Evolutionary conservation across 2,329 filamentous ascomycete genomes (phyloP).

Genomic region (Penicillium concentricum): DNA sequence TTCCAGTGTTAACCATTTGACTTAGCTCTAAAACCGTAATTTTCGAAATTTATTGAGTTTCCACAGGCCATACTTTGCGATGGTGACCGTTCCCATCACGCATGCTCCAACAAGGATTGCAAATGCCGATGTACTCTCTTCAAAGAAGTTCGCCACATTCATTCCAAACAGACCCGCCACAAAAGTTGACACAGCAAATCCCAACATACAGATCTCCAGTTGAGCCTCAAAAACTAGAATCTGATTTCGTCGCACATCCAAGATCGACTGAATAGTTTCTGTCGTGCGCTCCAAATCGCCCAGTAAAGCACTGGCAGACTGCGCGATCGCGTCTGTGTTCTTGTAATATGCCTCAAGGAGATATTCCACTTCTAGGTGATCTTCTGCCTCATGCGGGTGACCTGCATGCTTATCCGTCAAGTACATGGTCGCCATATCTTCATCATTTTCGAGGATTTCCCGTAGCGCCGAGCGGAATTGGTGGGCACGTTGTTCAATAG

Average conservation of each 20-base stretch:
- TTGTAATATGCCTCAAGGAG: conserved; percentile 40
- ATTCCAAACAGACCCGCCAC: conserved; percentile 39
- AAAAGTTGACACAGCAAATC: conserved; percentile 36
- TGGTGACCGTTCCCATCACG: conserved; percentile 20
- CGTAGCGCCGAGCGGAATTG: conserved; percentile 35
- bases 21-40: conserved; percentile 14
- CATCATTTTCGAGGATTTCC: conserved; percentile 36
- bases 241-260: conserved; percentile 40
- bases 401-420: conserved; percentile 33
- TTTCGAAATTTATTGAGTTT: conserved; percentile 25
- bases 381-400: conserved; percentile 26
- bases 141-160: conserved; percentile 40
- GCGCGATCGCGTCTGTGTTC: conserved; percentile 34
- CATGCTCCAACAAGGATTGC: conserved; percentile 17
- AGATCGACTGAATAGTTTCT: conserved; percentile 33
- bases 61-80: conserved; percentile 27
- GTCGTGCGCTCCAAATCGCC: conserved; percentile 33
- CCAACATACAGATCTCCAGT: conserved; percentile 39
- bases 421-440: conserved; percentile 40
- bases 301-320: conserved; percentile 28
- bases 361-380: conserved; percentile 42
- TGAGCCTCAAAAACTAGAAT: conserved; percentile 41
- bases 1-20: too few species aligned
- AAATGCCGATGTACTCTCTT: conserved; percentile 35
- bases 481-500: conserved; percentile 34